Conservation (phyloP, 2,329 filamentous ascomycete genomes). For the Fusarium burgessii region DNA sequence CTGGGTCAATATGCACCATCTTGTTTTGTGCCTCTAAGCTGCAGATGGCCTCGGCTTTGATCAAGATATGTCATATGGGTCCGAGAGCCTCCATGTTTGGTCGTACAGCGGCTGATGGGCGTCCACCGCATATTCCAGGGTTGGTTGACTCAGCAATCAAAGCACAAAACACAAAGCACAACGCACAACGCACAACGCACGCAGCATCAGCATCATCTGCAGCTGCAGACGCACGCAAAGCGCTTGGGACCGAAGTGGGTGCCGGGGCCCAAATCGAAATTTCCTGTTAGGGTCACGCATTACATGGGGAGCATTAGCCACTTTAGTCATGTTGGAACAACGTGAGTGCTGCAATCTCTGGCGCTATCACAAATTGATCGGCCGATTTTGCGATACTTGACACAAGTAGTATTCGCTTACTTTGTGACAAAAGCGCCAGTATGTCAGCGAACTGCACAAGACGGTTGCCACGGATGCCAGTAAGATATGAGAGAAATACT, state of each 20-base stretch:
- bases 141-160: conserved; percentile 16
- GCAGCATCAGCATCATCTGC: conserved; percentile 7
- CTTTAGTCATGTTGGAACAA: too few species aligned
- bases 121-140: conserved; percentile 27
- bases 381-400: too few species aligned
- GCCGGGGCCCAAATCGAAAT: too few species aligned
- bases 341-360: too few species aligned
- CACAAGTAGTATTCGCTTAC: too few species aligned
- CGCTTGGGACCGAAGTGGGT: not conserved
- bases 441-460: too few species aligned
- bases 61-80: conserved; percentile 37
- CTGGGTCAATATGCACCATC: conserved; percentile 37
- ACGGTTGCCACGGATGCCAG: too few species aligned
- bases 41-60: conserved; percentile 33
- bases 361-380: too few species aligned
- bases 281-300: too few species aligned
- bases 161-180: not conserved
- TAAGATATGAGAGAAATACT: too few species aligned
- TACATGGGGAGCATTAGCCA: too few species aligned
- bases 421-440: too few species aligned
- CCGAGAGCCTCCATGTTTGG: conserved; percentile 25
- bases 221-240: conserved; percentile 7
- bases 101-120: conserved; percentile 31
- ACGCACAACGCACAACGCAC: not conserved
- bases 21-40: conserved; percentile 29